phyloP scores from a whole-genome alignment of 2,329 filamentous ascomycete species.

The Mariannaea sp. region DNA sequence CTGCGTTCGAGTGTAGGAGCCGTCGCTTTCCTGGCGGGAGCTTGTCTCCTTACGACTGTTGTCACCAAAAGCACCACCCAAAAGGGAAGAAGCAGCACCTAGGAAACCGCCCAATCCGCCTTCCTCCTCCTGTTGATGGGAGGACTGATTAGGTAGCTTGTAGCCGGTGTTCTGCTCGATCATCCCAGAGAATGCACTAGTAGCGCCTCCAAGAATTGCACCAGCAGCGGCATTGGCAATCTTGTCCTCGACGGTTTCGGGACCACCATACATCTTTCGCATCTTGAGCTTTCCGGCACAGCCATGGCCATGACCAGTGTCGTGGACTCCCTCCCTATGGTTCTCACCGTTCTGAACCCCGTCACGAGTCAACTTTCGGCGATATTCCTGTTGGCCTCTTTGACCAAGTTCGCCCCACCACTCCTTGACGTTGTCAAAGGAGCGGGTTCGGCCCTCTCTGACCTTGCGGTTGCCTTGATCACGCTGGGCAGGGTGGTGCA shows the following conservation, averaged over 20 bases:
- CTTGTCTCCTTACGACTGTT: constrained; percentile 60
- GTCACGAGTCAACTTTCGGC: constrained; percentile 74
- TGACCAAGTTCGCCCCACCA: constrained; percentile 78
- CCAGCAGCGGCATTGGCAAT: constrained; percentile 61
- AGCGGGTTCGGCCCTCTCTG: constrained; percentile 71
- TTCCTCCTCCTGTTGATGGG: constrained; percentile 51
- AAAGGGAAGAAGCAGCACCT: constrained; percentile 68
- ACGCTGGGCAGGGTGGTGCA: constrained; percentile 86
- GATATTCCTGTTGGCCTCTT: constrained; percentile 63
- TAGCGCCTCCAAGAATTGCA: constrained; percentile 62
- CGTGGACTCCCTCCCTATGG: constrained; percentile 83
- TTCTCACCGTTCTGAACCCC: constrained; percentile 80
- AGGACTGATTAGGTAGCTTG: constrained; percentile 42
- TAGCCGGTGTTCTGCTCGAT: constrained; percentile 53
- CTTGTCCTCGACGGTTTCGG: constrained; percentile 58
- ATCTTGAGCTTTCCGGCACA: constrained; percentile 79
- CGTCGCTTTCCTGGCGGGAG: constrained; percentile 60
- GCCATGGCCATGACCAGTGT: constrained; percentile 84
- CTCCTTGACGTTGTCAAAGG: constrained; percentile 79
- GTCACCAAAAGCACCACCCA: constrained; percentile 64
- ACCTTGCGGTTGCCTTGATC: constrained; percentile 71
- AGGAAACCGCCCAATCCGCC: constrained; percentile 73
- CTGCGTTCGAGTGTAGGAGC: constrained; percentile 64
- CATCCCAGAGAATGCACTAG: constrained; percentile 55
- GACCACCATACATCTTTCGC: constrained; percentile 65